Evolutionary conservation across 768 basidiomycete species (phyloP).

Genomic region (Trametes cubensis): DNA sequence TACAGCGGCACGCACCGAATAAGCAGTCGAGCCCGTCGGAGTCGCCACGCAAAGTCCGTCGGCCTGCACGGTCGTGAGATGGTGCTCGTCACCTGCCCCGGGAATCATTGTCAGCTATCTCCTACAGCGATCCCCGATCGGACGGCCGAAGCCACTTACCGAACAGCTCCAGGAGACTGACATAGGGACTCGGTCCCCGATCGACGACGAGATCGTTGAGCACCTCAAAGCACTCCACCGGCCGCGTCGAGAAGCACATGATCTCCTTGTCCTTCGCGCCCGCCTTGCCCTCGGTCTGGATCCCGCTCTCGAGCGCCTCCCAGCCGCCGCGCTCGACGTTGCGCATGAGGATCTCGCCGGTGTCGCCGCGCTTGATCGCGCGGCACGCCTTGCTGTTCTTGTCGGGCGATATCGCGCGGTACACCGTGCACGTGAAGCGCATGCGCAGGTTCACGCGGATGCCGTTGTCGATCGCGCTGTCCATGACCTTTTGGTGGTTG

Average conservation of each 20-base stretch:
- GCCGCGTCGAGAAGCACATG: conserved; percentile 94
- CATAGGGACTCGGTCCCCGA: conserved; percentile 96
- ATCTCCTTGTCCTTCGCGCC: conserved; percentile 89
- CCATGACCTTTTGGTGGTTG: conserved; percentile 83
- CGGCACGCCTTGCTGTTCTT: conserved; percentile 62
- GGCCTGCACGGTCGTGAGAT: conserved; percentile 98
- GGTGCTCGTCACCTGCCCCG: conserved; percentile 88
- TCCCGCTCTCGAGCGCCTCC: conserved; percentile 91
- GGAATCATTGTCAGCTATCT: not conserved
- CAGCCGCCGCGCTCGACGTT: conserved; percentile 89
- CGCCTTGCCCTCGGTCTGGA: conserved; percentile 53
- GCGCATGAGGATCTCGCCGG: conserved; percentile 97
- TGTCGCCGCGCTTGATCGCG: conserved; percentile 90
- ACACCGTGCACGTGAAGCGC: conserved; percentile 99
- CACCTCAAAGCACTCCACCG: conserved; percentile 94
- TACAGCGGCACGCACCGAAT: conserved; percentile 77
- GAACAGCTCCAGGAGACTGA: conserved; percentile 93
- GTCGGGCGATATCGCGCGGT: conserved; percentile 82
- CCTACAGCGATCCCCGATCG: not conserved
- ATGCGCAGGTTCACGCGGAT: conserved; percentile 98
- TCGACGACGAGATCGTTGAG: conserved; percentile 98
- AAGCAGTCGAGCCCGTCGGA: conserved; percentile 97
- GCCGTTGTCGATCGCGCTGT: conserved; percentile 85
- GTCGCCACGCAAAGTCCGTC: conserved; percentile 95
- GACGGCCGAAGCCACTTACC: conserved; percentile 54